phyloP scores from a whole-genome alignment of 768 basidiomycete genomes.

The Pisolithus tinctorius region DNA sequence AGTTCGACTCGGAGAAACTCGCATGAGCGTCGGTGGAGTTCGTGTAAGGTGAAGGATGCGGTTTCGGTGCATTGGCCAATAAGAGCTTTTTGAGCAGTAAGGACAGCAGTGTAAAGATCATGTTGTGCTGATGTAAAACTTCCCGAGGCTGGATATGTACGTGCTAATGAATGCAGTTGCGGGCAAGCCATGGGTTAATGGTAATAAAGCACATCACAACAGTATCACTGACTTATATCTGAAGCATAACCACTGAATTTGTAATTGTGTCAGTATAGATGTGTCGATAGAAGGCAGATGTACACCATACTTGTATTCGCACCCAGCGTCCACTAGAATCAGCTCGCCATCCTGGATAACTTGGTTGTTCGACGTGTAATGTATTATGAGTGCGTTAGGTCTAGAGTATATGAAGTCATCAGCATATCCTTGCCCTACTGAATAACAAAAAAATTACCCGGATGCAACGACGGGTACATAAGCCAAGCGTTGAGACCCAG shows the following conservation, averaged over 20 bases:
- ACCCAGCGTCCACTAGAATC: conserved; percentile 86
- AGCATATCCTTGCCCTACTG: neutral
- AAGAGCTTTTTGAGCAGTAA: conserved; percentile 65
- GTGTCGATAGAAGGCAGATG: neutral
- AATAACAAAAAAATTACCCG: conserved; percentile 46
- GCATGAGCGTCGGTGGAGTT: conserved; percentile 72
- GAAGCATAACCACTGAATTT: conserved; percentile 77
- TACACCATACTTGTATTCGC: conserved; percentile 73
- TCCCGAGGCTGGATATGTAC: conserved; percentile 84
- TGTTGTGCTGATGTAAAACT: conserved; percentile 71
- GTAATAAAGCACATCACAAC: neutral
- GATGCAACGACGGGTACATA: conserved; percentile 98
- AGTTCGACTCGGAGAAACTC: conserved; percentile 64
- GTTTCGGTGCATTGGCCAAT: conserved; percentile 54
- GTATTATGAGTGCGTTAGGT: conserved; percentile 84
- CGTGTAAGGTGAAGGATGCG: conserved; percentile 54
- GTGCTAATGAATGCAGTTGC: conserved; percentile 38
- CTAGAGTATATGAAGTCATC: conserved; percentile 30
- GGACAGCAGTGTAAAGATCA: conserved; percentile 78
- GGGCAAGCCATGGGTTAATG: conserved; percentile 3
- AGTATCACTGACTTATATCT: conserved; percentile 70
- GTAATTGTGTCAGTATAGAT: too few species aligned
- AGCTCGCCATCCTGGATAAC: conserved; percentile 63
- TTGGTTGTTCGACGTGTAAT: conserved; percentile 91
- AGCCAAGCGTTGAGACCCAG: conserved; percentile 81